Base-by-base conservation (phyloP, 2,329 filamentous ascomycete genomes). In the Scedosporium dehoogii region DNA sequence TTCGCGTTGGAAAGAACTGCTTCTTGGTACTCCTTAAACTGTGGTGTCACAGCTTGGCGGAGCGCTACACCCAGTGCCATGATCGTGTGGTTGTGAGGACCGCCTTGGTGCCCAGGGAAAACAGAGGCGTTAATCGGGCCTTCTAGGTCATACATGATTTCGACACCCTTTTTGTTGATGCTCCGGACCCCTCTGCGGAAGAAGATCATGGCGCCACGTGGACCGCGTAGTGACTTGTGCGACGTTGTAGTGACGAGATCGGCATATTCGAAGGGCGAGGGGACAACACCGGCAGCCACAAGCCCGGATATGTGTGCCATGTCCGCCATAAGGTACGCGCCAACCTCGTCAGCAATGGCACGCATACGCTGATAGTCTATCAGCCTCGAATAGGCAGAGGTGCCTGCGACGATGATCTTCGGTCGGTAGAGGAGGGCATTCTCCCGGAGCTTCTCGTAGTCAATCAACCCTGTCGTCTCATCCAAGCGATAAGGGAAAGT, bases 41-140 rank as follows among this genome's bases (percentile, higher is more conserved):
- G 92, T 58, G 88, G 85, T 5, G 86, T 86, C 73, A 92, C 91
- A 3, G 91, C 91, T 77, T 99, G 94, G 79, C 96, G 96, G 64
- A 99, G 83, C 14, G 94, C 94, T 58, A 99, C 94, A 18, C 94
- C 87, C 29, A 99, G 82, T 53, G 94, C 94, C 46, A 94, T 96
- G 74, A 99, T 99, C 69, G 94, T 99, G 81, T 99, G 94, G 80
- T 99, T 99, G 79, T 99, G 94, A 62, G 94, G 94, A 25, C 94
- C 94, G 73, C 94, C 94, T 76, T 99, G 94, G 78, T 99, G 94
- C 63, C 94, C 94, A 12, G 94, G 94, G 82, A 99, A 99, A 65
- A 99, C 94, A 62, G 93, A 96, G 69, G 87, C 85, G 79, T 99
- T 99, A 79, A 99, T 99, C 63, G 92, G 90, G 29, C 82, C 84